Conservation (phyloP, 805 yeast genomes). For the Yueomyces sinensis region DNA sequence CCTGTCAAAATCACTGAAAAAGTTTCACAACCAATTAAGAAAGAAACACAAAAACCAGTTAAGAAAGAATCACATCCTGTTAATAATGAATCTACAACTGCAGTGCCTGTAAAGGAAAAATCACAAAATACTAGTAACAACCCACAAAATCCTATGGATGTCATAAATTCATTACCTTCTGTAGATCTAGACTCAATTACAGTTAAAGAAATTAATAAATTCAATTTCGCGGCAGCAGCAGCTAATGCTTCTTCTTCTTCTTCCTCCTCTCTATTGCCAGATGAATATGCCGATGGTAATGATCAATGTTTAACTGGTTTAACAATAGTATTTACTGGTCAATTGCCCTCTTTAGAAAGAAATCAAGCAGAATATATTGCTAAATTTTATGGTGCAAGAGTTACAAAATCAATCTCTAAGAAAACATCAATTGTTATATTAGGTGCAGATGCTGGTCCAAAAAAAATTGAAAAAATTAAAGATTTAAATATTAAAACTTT, state of each 20-base stretch:
- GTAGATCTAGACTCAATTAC: constrained; percentile 45
- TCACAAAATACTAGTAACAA: no score
- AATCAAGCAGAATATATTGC: constrained; percentile 65
- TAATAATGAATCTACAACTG: constrained; percentile 4
- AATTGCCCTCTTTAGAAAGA: constrained; percentile 66
- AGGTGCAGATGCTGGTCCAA: constrained; percentile 95
- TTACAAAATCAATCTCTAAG: constrained; percentile 72
- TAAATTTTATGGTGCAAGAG: constrained; percentile 80
- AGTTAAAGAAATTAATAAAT: constrained; percentile 39
- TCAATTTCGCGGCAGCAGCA: constrained; percentile 35
- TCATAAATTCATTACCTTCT: constrained; percentile 53
- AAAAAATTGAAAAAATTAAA: constrained; percentile 74
- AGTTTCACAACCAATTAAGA: no score
- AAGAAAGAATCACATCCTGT: no score
- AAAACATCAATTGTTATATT: constrained; percentile 81
- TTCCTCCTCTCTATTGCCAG: constrained; percentile 3
- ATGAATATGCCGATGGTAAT: constrained; percentile 63
- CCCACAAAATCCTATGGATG: no score
- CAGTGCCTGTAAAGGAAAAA: no score
- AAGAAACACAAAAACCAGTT: no score
- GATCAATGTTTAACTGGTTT: constrained; percentile 81
- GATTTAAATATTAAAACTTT: constrained; percentile 66
- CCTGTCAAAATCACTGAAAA: no score
- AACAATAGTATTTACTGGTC: constrained; percentile 89
- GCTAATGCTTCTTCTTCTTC: constrained; percentile 18